Evolutionary conservation across 2,329 filamentous ascomycete genomes (phyloP), one percentile per base, ranked within the genome.

Genomic region (Alternaria gansuensis): DNA sequence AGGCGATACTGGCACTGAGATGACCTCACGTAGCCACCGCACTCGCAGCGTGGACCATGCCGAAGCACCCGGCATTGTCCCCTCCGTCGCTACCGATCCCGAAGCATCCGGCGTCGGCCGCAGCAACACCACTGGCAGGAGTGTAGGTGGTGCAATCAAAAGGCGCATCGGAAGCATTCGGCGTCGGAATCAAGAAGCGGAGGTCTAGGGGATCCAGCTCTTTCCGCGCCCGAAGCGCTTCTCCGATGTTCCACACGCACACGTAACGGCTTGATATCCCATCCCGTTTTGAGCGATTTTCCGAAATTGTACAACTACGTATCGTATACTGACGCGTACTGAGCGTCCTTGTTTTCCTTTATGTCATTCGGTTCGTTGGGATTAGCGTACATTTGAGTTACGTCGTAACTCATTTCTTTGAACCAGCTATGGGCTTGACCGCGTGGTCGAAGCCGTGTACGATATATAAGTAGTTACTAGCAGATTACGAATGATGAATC

Each of bases 111-210:
- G 68, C 8, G 65, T 76, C 36, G 70, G 69, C 28, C 67, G 73
- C 26, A 75, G 72, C 59, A 75, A 76, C 52, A 72, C 78, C 21
- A 78, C 73, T 14, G 76, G 78, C 45, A 77, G 73, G 36, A 72
- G 69, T 29, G 60, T 76, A 48, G 71, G 75, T 23, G 75, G 73
- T 17, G 74, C 78, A 5, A 55, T 83, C 59, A 83, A 81, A 77
- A 82, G 78, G 75, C 74, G 81, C 24, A 77, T 83, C 45, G 80
- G 80, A 44, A 82, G 79, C 66, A 66, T 82, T 50, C 76, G 80
- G 57, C 77, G 75, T 59, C 67, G 71, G 56, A 74, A 70, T 65
- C 70, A 68, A 26, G 72, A 70, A 6, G 59, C 63, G 13, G 68
- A 66, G 55, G 59, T 63, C 48, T 71, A 70, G 64, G 59, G 53